phyloP scores from a whole-genome alignment of 805 yeast genomes.

The Nakazawaea ambrosiae region DNA sequence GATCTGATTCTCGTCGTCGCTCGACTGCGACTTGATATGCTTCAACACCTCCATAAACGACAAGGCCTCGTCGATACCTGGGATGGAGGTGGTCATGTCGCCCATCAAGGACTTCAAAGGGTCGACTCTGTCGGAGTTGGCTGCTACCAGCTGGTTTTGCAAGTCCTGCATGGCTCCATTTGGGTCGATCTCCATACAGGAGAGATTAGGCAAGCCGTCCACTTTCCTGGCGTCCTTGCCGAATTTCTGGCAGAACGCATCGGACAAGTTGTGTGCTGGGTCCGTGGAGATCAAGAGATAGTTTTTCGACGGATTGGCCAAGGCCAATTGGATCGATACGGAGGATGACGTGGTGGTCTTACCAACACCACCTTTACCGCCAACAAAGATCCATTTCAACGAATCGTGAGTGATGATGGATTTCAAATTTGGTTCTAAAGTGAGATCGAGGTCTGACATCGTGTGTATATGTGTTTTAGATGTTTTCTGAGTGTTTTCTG shows the following conservation, averaged over 20 bases:
- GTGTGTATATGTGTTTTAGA: background rate
- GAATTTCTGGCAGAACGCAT: constrained; percentile 97
- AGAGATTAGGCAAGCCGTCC: constrained; percentile 78
- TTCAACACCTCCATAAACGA: constrained; percentile 97
- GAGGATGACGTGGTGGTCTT: constrained; percentile 97
- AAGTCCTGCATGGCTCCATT: constrained; percentile 88
- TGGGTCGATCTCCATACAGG: constrained; percentile 99
- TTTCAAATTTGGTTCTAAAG: constrained; percentile 65
- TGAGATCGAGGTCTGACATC: constrained; percentile 28
- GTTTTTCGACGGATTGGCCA: constrained; percentile 69
- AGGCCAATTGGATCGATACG: constrained; percentile 87
- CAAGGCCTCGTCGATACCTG: constrained; percentile 97
- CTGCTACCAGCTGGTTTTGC: constrained; percentile 41
- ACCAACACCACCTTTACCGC: constrained; percentile 99
- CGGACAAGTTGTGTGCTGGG: constrained; percentile 97
- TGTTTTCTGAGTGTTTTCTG: background rate
- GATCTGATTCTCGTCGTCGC: constrained; percentile 20
- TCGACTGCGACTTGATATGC: constrained; percentile 75
- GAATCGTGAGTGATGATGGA: constrained; percentile 57
- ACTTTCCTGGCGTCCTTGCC: constrained; percentile 95
- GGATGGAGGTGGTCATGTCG: constrained; percentile 90
- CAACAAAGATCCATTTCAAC: constrained; percentile 95
- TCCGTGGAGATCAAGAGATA: constrained; percentile 91
- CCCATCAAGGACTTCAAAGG: constrained; percentile 72
- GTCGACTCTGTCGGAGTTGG: constrained; percentile 46